Base-by-base conservation (phyloP, 2,329 filamentous ascomycete species). In the Zymoseptoria pseudotritici region DNA sequence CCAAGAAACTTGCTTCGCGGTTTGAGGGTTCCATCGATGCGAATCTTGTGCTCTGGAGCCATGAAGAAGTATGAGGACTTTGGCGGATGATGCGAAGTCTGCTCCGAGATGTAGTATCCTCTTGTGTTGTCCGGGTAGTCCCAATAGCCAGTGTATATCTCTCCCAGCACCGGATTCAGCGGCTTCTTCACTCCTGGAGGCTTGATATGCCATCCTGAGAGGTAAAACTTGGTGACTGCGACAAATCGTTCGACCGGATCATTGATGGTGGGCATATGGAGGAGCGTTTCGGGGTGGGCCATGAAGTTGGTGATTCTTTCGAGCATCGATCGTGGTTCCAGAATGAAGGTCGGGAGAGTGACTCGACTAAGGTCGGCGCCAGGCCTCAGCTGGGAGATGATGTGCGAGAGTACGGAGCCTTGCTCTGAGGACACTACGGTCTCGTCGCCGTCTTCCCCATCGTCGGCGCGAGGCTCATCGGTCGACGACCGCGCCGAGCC, bases 291-390 rank as follows among this genome's bases (percentile, higher is more conserved):
- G 50, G 94, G 94, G 73, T 99, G 94, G 69, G 93, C 95, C 94
- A 99, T 99, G 82, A 99, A 99, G 80, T 99, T 99, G 71, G 94
- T 99, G 74, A 99, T 99, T 69, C 94, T 86, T 78, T 99, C 94
- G 69, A 99, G 80, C 94, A 99, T 99, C 69, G 92, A 97, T 71
- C 92, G 87, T 22, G 94, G 94, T 76, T 99, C 94, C 68, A 99
- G 85, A 71, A 99, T 99, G 75, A 99, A 99, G 54, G 94, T 99
- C 50, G 94, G 94, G 59, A 99, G 81, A 42, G 94, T 93, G 63
- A 99, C 92, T 69, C 93, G 86, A 76, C 91, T 96, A 68, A 99
- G 81, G 75, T 99, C 94, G 70, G 94, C 94, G 66, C 94, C 94
- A 11, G 94, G 94, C 64, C 94, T 89, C 64, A 99, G 82, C 78